Conservation (phyloP, 225 moss, liverwort and hornwort species). For the Physcomitrium patens region DNA sequence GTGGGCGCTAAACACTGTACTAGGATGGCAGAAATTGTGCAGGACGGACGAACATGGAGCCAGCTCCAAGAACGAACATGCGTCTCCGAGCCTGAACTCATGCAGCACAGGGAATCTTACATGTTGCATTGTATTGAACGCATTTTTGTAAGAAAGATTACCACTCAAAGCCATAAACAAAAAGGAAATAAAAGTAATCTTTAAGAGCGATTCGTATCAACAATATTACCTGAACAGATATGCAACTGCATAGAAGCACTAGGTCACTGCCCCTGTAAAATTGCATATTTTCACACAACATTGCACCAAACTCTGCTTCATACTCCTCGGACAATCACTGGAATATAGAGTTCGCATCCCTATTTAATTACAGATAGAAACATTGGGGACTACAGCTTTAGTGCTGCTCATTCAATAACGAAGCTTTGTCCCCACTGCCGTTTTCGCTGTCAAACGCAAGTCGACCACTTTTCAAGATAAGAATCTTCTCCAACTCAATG, state of each 20-base stretch:
- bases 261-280: not conserved
- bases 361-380: not conserved
- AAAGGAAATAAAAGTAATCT: not conserved
- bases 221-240: slow-evolving; percentile 11
- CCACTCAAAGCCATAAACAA: not conserved
- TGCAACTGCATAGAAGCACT: not conserved
- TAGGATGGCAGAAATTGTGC: slow-evolving; percentile 1
- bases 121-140: not conserved
- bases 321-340: slow-evolving; percentile 3
- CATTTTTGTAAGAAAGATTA: not conserved
- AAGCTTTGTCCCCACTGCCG: slow-evolving; percentile 34
- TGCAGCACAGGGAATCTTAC: slow-evolving; percentile 1
- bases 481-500: slow-evolving; percentile 49
- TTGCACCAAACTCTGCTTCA: slow-evolving; percentile 10
- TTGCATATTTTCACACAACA: not conserved
- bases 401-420: slow-evolving; percentile 24
- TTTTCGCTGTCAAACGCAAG: slow-evolving; percentile 39
- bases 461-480: slow-evolving; percentile 41
- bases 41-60: slow-evolving; percentile 15
- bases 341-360: not conserved
- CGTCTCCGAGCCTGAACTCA: slow-evolving; percentile 8
- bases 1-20: not conserved
- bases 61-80: slow-evolving; percentile 3
- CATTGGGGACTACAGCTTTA: slow-evolving; percentile 10
- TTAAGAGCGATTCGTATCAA: not conserved